A percentile compares a stretch with the other conserved stretches of the same genome.
phyloP scores from a whole-genome alignment of 148 eudicot genomes.

The Persicaria maculosa region DNA sequence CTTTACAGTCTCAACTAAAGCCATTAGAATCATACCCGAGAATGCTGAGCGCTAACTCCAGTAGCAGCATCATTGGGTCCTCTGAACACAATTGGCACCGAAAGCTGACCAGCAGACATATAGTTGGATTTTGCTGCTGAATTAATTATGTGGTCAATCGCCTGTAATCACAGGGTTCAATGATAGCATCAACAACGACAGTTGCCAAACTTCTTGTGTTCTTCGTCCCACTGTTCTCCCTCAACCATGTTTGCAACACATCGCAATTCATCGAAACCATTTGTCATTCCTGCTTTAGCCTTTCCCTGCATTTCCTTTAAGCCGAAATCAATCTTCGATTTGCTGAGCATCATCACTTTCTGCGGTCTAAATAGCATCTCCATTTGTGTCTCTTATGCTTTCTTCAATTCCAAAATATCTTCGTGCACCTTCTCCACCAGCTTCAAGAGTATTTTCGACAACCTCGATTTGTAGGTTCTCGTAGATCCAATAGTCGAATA shows the following conservation, averaged over 20 bases:
- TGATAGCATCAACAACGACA: constrained; percentile 56
- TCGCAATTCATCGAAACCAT: constrained; percentile 73
- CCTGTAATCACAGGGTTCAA: constrained; percentile 48
- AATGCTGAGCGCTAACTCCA: constrained; percentile 99
- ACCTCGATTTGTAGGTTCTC: no score
- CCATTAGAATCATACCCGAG: constrained; percentile 44
- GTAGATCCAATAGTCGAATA: no score
- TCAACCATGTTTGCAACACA: constrained; percentile 75
- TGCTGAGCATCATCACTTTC: constrained; percentile 54
- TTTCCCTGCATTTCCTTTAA: constrained; percentile 70
- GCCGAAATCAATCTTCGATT: constrained; percentile 43
- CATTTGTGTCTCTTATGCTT: constrained; percentile 68
- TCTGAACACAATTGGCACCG: constrained; percentile 90
- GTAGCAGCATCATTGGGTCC: constrained; percentile 99
- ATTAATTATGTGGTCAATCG: constrained; percentile 92
- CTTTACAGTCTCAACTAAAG: background rate
- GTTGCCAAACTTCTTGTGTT: constrained; percentile 26
- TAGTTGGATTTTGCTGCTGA: constrained; percentile 97
- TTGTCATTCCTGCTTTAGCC: constrained; percentile 73
- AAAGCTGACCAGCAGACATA: constrained; percentile 94
- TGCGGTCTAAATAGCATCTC: constrained; percentile 65
- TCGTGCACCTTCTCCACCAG: constrained; percentile 58
- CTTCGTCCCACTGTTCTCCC: constrained; percentile 63
- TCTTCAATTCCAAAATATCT: constrained; percentile 64
- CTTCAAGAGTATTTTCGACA: constrained; percentile 16